These are phyloP conservation scores for Kodamaea fukazawae DNA, from an alignment of 805 yeast species.

Conservation along the genomic window DNA sequence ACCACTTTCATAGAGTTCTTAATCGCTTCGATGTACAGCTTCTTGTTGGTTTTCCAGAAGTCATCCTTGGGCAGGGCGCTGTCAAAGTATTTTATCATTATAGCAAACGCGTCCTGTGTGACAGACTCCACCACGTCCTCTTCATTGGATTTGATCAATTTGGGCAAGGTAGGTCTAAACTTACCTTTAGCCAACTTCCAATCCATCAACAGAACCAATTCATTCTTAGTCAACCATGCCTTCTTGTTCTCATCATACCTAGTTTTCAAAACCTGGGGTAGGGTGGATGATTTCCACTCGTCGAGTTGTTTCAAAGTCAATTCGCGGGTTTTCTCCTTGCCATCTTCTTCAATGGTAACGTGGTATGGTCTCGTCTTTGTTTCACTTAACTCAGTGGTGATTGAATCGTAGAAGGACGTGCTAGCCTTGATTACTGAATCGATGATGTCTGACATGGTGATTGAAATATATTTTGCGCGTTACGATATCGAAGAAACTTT, in stretches of 20 bases:
- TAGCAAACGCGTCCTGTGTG: slow-evolving; percentile 27
- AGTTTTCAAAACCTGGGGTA: slow-evolving; percentile 27
- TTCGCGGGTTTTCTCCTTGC: background rate
- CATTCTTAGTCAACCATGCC: slow-evolving; percentile 36
- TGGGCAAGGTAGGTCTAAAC: slow-evolving; percentile 44
- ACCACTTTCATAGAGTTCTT: slow-evolving; percentile 27
- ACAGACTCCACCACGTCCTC: slow-evolving; percentile 23
- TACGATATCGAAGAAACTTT: too few relatives aligned
- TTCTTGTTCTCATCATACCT: slow-evolving; percentile 21
- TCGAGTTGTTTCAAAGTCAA: slow-evolving; percentile 30
- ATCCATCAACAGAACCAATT: slow-evolving; percentile 42
- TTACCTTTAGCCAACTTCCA: slow-evolving; percentile 46
- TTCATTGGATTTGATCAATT: slow-evolving; percentile 39
- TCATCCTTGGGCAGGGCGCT: background rate
- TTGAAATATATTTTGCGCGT: background rate
- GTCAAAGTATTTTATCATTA: slow-evolving; percentile 10
- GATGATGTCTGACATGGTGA: background rate
- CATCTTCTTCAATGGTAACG: slow-evolving; percentile 11
- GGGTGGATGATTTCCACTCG: slow-evolving; percentile 30
- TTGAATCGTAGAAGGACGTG: slow-evolving; percentile 22
- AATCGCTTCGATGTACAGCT: slow-evolving; percentile 18
- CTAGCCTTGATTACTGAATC: slow-evolving; percentile 16
- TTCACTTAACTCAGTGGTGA: slow-evolving; percentile 27
- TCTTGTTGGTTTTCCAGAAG: slow-evolving; percentile 6
- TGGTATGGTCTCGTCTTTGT: slow-evolving; percentile 26